phyloP scores from a whole-genome alignment of 305 asterid species.

The Ilex paraguariensis region DNA sequence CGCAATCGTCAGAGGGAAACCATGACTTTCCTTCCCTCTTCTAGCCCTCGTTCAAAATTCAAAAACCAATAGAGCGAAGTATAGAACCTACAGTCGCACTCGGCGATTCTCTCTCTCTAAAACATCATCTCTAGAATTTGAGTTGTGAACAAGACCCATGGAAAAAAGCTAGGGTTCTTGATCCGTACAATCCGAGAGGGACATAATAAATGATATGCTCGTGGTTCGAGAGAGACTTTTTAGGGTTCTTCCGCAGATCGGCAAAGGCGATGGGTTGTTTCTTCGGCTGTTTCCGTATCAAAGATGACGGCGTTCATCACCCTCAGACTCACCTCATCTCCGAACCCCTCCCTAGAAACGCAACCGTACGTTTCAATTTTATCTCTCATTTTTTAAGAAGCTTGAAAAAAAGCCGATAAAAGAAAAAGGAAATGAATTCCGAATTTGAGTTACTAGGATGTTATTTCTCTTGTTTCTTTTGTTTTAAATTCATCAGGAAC shows the following conservation, averaged over 20 bases:
- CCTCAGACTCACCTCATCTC: constrained; percentile 6
- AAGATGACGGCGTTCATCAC: constrained; percentile 17
- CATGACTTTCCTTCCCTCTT: background rate
- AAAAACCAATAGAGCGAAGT: no score
- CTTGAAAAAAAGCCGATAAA: no score
- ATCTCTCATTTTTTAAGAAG: background rate
- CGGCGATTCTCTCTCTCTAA: no score
- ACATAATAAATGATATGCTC: background rate
- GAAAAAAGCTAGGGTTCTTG: background rate
- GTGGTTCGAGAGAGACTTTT: background rate
- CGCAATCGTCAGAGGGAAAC: no score
- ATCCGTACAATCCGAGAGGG: background rate
- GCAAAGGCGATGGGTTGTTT: constrained; percentile 58
- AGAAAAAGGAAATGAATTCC: no score
- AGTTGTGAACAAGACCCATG: background rate
- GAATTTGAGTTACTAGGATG: background rate
- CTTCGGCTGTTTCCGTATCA: constrained; percentile 65
- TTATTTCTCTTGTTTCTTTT: background rate
- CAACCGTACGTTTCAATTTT: background rate
- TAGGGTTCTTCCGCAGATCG: constrained; percentile 21
- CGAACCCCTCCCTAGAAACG: constrained; percentile 4
- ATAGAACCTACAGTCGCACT: no score
- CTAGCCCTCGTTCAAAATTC: no score
- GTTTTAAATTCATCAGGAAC: constrained; percentile 31
- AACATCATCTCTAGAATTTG: no score